Percentiles rank a stretch among this genome's conserved stretches.
Evolutionary conservation across 2,329 filamentous ascomycete species (phyloP).

Genomic region (Ophiostoma pallidulum): DNA sequence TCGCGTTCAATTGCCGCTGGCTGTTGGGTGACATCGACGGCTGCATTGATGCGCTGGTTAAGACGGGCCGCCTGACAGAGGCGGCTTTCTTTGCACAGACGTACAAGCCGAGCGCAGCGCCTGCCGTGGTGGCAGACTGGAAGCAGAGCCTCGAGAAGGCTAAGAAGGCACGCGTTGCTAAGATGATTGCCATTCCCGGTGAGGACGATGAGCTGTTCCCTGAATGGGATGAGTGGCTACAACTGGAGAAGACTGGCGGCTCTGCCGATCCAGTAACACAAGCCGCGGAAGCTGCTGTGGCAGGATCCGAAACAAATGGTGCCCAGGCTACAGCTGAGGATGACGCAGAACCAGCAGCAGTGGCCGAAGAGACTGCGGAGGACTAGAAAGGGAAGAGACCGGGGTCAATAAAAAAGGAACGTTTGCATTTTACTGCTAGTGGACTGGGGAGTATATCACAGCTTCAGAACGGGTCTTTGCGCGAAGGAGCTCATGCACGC

Average conservation of each 20-base stretch:
- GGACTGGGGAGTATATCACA: too few relatives aligned
- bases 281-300: neutral
- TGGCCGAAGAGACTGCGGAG: neutral
- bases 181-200: constrained; percentile 72
- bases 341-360: neutral
- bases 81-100: constrained; percentile 89
- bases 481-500: too few relatives aligned
- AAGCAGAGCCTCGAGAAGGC: constrained; percentile 73
- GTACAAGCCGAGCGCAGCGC: constrained; percentile 75
- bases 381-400: neutral
- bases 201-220: constrained; percentile 86
- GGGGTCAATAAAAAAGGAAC: neutral
- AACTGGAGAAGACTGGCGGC: constrained; percentile 64
- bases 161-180: constrained; percentile 76
- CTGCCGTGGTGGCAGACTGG: constrained; percentile 63
- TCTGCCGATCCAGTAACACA: constrained; percentile 19
- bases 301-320: neutral
- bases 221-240: constrained; percentile 87
- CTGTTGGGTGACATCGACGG: constrained; percentile 71
- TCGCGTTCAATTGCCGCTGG: constrained; percentile 88
- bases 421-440: too few relatives aligned
- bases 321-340: neutral
- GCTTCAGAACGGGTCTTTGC: too few relatives aligned
- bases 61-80: constrained; percentile 73
- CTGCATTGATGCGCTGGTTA: constrained; percentile 69